Evolutionary conservation across 2,329 filamentous ascomycete species (phyloP).

Genomic region (Chaetomium sp.): DNA sequence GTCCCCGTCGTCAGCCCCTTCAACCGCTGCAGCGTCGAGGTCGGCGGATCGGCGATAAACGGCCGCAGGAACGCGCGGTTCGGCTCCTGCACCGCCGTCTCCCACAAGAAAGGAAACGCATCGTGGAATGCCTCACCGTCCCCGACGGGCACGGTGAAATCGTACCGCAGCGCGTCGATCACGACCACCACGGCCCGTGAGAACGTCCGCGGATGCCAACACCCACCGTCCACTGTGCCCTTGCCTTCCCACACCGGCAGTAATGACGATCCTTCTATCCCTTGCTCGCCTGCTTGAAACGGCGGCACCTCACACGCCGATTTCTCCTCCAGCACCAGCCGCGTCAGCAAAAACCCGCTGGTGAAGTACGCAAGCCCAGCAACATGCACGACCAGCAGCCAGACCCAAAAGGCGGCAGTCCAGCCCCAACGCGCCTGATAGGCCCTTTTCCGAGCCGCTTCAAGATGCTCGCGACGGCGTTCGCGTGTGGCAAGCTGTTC

Average conservation of each 20-base stretch:
- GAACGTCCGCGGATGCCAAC: conserved; percentile 95
- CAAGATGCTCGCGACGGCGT: conserved; percentile 40
- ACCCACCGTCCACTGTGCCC: conserved; percentile 56
- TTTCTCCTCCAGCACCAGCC: conserved; percentile 70
- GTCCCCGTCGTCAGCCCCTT: conserved; percentile 95
- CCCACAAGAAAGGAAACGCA: conserved; percentile 78
- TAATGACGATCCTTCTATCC: not conserved
- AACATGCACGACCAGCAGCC: conserved; percentile 67
- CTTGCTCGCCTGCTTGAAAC: conserved; percentile 15
- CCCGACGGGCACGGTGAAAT: conserved; percentile 81
- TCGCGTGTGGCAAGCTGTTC: conserved; percentile 33
- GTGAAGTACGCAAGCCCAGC: conserved; percentile 88
- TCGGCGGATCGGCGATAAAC: conserved; percentile 96
- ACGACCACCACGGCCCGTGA: conserved; percentile 85
- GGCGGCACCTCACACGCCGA: conserved; percentile 66
- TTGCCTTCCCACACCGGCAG: conserved; percentile 37
- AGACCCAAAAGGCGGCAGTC: conserved; percentile 61
- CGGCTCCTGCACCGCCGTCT: conserved; percentile 67
- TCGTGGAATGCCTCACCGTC: conserved; percentile 66
- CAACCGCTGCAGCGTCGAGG: conserved; percentile 82
- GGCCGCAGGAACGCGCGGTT: conserved; percentile 82
- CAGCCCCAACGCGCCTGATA: conserved; percentile 51
- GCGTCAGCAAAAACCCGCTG: conserved; percentile 86
- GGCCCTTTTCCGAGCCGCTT: conserved; percentile 40
- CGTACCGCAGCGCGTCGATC: conserved; percentile 90